A percentile compares a stretch with the other conserved stretches of the same genome.
Conservation (phyloP, 1,284 basidiomycete genomes). For the Ceratobasidium sp. region DNA sequence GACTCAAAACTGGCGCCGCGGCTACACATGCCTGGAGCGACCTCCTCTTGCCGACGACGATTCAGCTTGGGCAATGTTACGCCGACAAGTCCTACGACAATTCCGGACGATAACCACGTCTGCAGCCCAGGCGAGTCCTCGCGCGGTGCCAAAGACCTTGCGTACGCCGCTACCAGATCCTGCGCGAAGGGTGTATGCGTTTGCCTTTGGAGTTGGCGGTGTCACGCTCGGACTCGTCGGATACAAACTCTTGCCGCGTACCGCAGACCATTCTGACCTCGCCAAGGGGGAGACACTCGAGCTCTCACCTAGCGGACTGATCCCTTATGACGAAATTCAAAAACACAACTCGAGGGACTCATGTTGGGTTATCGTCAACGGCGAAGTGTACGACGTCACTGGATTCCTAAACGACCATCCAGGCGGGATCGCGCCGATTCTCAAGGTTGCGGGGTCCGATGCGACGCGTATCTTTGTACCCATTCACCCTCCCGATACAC, state of each 20-base stretch:
- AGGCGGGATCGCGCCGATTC: slow-evolving; percentile 59
- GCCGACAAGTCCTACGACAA: slow-evolving; percentile 8
- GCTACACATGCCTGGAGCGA: not conserved
- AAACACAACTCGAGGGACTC: slow-evolving; percentile 58
- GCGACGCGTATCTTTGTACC: slow-evolving; percentile 56
- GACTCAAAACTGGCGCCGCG: slow-evolving; percentile 19
- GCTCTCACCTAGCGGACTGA: slow-evolving; percentile 43
- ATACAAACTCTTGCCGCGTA: slow-evolving; percentile 24
- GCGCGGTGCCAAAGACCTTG: not conserved
- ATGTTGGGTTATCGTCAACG: slow-evolving; percentile 87
- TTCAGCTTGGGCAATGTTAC: not conserved
- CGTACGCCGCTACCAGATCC: not conserved
- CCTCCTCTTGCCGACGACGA: not conserved
- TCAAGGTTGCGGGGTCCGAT: slow-evolving; percentile 61
- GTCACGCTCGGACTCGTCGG: slow-evolving; percentile 34
- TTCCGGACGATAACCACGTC: slow-evolving; percentile 16
- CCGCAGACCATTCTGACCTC: not conserved
- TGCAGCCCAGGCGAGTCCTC: slow-evolving; percentile 20
- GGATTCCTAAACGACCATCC: slow-evolving; percentile 74
- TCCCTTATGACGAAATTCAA: slow-evolving; percentile 59
- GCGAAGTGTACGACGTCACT: slow-evolving; percentile 83
- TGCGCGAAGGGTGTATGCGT: slow-evolving; percentile 29
- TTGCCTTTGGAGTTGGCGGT: slow-evolving; percentile 35
- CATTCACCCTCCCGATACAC: slow-evolving; percentile 50
- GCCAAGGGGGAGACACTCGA: not conserved